A percentile compares a stretch with the other conserved stretches of the same genome.
Conservation (phyloP, 169 alveolate species). For the Eimeria praecox region DNA sequence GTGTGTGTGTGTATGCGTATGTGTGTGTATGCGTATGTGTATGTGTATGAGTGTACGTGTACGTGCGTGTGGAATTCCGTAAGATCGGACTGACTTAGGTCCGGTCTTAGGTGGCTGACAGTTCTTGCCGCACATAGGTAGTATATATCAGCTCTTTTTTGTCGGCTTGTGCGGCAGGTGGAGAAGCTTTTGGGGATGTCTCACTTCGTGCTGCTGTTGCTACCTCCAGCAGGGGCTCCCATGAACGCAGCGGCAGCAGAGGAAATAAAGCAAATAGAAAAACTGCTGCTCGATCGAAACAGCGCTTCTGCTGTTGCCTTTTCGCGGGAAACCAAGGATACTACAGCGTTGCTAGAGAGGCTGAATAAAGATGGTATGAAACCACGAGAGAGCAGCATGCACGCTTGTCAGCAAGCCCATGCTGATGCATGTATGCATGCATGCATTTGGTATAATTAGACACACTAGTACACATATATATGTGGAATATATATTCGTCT, state of each 20-base stretch:
- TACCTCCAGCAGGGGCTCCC: slow-evolving; percentile 30
- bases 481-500: no score
- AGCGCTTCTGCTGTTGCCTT: slow-evolving; percentile 54
- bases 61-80: background rate
- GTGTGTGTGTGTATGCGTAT: background rate
- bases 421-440: background rate
- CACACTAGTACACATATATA: no score
- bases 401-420: background rate
- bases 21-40: background rate
- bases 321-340: slow-evolving; percentile 8
- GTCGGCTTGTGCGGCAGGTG: background rate
- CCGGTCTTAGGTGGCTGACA: background rate
- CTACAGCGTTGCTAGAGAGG: slow-evolving; percentile 2
- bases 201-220: slow-evolving; percentile 66
- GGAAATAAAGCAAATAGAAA: slow-evolving; percentile 28
- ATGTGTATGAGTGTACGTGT: background rate
- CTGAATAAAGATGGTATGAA: slow-evolving; percentile 16
- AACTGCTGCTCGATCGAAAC: slow-evolving; percentile 44
- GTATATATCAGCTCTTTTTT: background rate
- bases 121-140: background rate
- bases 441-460: no score
- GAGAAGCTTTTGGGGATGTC: background rate
- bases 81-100: background rate
- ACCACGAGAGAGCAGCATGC: background rate
- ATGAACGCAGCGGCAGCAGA: slow-evolving; percentile 13